These are phyloP conservation scores for Mycena chlorophos DNA, from an alignment of 768 basidiomycete genomes.

Conservation along the genomic window DNA sequence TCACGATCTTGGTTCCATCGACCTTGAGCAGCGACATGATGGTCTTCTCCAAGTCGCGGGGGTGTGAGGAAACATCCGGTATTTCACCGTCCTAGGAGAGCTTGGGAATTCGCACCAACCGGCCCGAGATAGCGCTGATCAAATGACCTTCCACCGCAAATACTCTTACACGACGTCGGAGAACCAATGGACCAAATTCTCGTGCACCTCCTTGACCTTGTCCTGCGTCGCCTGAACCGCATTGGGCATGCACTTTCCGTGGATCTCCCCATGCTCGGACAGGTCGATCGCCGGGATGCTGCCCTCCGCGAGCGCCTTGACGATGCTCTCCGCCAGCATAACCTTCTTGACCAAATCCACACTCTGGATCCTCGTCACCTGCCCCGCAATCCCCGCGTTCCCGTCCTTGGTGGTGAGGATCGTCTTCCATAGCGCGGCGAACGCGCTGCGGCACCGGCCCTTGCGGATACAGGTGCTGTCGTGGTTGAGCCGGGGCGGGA, in stretches of 20 bases:
- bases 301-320: conserved; percentile 47
- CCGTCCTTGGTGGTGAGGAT: conserved; percentile 38
- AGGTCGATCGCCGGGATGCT: conserved; percentile 41
- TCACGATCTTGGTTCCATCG: conserved; percentile 59
- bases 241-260: conserved; percentile 46
- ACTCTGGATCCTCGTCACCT: conserved; percentile 41
- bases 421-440: conserved; percentile 46
- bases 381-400: conserved; percentile 23
- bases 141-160: neutral
- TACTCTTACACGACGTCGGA: conserved; percentile 36
- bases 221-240: conserved; percentile 42
- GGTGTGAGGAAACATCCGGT: neutral
- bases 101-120: too few relatives aligned
- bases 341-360: conserved; percentile 47
- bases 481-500: conserved; percentile 45
- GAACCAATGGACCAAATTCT: conserved; percentile 48
- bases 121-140: too few relatives aligned
- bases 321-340: conserved; percentile 48
- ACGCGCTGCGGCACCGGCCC: conserved; percentile 46
- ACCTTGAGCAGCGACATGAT: conserved; percentile 57
- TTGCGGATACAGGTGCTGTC: conserved; percentile 41
- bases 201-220: conserved; percentile 48
- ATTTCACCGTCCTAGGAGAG: neutral
- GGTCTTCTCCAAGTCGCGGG: neutral
- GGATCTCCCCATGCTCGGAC: conserved; percentile 35